Evolutionary conservation across 176 grass and related monocot genomes (phyloP), one percentile per base, ranked within the genome.

Genomic region (Alloteropsis semialata): DNA sequence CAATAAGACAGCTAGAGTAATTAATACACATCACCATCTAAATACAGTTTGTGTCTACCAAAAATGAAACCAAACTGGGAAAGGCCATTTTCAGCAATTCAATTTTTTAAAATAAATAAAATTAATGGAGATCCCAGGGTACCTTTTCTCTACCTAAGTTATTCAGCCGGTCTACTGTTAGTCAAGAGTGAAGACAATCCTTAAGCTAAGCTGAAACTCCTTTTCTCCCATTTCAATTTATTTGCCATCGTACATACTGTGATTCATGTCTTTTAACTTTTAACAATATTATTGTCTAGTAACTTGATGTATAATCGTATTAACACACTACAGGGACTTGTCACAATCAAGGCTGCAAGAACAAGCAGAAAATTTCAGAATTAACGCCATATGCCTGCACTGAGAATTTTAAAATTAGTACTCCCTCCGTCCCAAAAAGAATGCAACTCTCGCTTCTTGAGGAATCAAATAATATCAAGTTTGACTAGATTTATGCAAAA

Each of bases 81-180:
- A 37, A 77, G n/a, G 10, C 12, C 44, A 73, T 72, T 85, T 86
- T 45, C 84, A 74, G 29, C 37, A 37, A 51, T 86, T 87, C 37
- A 81, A 57, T 28, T 86, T 9, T 43, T 81, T 61, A 36, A 25
- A 55, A 32, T 27, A 18, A 39, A 37, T 4, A 50, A 33, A 33
- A 21, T 46, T 58, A 21, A 59, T 84, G 54, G 25, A 80, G n/a
- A 30, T 13, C 30, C 48, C 55, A 10, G 81, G n/a, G 80, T 48
- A 81, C 34, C 36, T 57, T 81, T 81, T 45, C n/a, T 48, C 10
- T 14, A 15, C 29, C 14, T 58, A 48, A 75, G 25, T 57, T 54
- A 32, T 68, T 81, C 10, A 34, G 7, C 1, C 12, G n/a, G 58
- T 68, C 16, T 49, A 42, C 53, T 74, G 16, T 75, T 34, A 58